These are phyloP conservation scores for Picochlorum sp. DNA, from an alignment of 139 green algal genomes.

Conservation along the genomic window DNA sequence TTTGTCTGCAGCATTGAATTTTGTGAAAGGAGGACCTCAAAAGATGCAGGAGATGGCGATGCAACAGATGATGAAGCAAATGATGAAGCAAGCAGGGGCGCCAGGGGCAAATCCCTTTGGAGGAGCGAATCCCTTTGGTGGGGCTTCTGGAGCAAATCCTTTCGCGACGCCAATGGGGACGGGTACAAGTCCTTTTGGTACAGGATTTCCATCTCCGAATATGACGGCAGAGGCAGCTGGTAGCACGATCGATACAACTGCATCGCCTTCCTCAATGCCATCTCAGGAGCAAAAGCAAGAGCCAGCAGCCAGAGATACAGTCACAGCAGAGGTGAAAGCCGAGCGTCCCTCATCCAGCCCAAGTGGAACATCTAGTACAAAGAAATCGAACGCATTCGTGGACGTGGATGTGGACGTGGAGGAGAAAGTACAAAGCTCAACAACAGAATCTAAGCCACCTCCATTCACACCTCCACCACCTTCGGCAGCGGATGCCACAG, in stretches of 20 bases:
- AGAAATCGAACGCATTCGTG: slow-evolving; percentile 20
- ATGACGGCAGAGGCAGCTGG: neutral
- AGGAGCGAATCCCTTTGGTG: neutral
- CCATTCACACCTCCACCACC: slow-evolving; percentile 8
- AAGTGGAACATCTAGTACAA: neutral
- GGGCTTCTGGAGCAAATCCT: slow-evolving; percentile 5
- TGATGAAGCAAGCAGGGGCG: slow-evolving; percentile 32
- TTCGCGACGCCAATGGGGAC: too few relatives aligned
- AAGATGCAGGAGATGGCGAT: slow-evolving; percentile 33
- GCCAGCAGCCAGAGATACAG: slow-evolving; percentile 2
- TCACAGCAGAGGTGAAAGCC: slow-evolving; percentile 5
- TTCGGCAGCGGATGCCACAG: neutral
- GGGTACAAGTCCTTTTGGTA: slow-evolving; percentile 15
- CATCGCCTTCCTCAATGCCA: slow-evolving; percentile 2
- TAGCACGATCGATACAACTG: slow-evolving; percentile 3
- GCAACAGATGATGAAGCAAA: slow-evolving; percentile 36
- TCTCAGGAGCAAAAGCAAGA: neutral
- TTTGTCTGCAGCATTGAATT: slow-evolving; percentile 11
- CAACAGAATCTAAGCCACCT: neutral
- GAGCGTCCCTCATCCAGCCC: slow-evolving; percentile 12
- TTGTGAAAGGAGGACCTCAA: slow-evolving; percentile 23
- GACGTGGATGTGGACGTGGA: slow-evolving; percentile 16
- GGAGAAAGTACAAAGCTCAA: neutral
- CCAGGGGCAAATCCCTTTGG: slow-evolving; percentile 18
- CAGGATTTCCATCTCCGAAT: neutral